Evolutionary conservation across 1,284 basidiomycete species (phyloP), one percentile per base, ranked within the genome.

Genomic region (Exsudoporus floridanus): DNA sequence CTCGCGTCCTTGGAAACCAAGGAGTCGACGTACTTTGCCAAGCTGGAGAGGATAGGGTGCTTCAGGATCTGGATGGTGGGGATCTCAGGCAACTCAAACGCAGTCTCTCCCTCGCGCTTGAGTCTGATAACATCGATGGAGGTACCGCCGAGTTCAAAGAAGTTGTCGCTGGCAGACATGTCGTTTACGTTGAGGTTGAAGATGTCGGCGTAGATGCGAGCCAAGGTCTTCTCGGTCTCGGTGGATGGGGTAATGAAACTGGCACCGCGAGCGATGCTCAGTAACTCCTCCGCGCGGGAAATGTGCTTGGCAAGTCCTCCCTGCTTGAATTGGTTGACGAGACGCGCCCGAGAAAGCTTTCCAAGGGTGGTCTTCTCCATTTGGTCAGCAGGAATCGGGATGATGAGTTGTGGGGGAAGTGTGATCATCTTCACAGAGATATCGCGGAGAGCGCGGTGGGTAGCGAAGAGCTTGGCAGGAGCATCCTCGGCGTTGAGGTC

Each of bases 31-130:
- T 71, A 70, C 23, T 57, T 58, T 5, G 56, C 69, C 58, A 61
- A 64, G 59, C 54, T 69, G 23, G 54, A 72, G 18, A 77, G 42
- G 28, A 70, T 53, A 16, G 75, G 76, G 42, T 71, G 70, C 40
- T 69, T 69, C 42, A 77, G 72, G 23, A 77, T 58, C 54, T 74
- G 72, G 37, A 76, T 74, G 6, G 69, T 74, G 1, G 74, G 74
- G 33, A 77, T 69, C 43, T 77, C 73, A 0, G 58, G 41, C 44
- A 77, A 58, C 2, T 56, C 55, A 14, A 77, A 68, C 1, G 58
- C 62, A 42, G 66, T 61, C 54, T 76, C 69, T 28, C 73, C 65
- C 9, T 65, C 57, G 28, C 72, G 67, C 60, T 74, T 76, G 34
- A 67, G 60, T n/a, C 57, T 52, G 49, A 68, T 66, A 1, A 70